phyloP scores from a whole-genome alignment of 2,329 filamentous ascomycete genomes.

The Fusarium continuum region DNA sequence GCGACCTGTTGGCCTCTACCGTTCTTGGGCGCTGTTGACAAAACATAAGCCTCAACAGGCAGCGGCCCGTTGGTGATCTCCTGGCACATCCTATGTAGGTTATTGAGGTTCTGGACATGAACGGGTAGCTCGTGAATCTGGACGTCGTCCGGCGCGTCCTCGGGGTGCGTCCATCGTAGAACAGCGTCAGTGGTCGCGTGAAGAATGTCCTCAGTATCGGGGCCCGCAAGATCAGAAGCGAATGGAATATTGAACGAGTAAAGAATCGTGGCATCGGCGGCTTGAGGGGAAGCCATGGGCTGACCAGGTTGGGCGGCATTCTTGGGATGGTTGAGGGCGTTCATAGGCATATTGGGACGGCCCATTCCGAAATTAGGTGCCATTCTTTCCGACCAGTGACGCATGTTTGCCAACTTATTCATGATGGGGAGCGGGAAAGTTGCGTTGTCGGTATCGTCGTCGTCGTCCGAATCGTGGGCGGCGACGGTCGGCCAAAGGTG shows the following conservation, averaged over 20 bases:
- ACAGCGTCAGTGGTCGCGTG: constrained; percentile 90
- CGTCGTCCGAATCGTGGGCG: constrained; percentile 43
- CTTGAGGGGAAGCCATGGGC: constrained; percentile 72
- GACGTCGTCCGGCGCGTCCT: constrained; percentile 83
- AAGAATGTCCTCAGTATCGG: constrained; percentile 92
- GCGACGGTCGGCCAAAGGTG: constrained; percentile 41
- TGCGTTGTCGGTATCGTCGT: constrained; percentile 36
- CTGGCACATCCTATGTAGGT: constrained; percentile 80
- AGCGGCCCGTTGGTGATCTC: constrained; percentile 77
- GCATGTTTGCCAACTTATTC: constrained; percentile 78
- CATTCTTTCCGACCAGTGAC: constrained; percentile 77
- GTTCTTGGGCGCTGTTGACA: constrained; percentile 80
- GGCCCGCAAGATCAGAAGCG: constrained; percentile 88
- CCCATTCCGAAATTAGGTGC: constrained; percentile 74
- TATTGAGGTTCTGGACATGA: constrained; percentile 85
- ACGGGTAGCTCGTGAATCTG: constrained; percentile 91
- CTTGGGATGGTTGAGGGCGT: constrained; percentile 67
- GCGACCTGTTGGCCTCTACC: constrained; percentile 75
- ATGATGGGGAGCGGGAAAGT: constrained; percentile 56
- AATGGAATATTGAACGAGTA: constrained; percentile 98
- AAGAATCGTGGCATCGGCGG: constrained; percentile 82
- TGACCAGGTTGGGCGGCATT: constrained; percentile 61
- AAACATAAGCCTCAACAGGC: constrained; percentile 84
- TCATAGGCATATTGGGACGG: constrained; percentile 65
- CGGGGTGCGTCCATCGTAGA: constrained; percentile 91